Evolutionary conservation across 768 basidiomycete species (phyloP).

Genomic region (Multifurca ochricompacta): DNA sequence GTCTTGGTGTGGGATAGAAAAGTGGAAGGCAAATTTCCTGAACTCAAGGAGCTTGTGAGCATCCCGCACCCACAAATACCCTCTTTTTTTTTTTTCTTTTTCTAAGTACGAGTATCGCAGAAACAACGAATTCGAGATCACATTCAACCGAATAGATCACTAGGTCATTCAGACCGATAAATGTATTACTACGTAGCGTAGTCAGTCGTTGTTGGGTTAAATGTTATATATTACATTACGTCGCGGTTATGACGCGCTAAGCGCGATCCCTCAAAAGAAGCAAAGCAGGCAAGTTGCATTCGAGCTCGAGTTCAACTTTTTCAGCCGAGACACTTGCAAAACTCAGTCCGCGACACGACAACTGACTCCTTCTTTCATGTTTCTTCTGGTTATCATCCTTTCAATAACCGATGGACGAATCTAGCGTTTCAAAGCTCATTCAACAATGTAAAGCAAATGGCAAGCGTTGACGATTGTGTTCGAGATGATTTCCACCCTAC

Average conservation of each 20-base stretch:
- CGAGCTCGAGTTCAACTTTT: not conserved
- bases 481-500: not conserved
- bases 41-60: conserved; percentile 74
- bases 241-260: conserved; percentile 2
- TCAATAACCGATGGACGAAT: conserved; percentile 24
- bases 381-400: not conserved
- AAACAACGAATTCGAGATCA: conserved; percentile 85
- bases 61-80: too few relatives aligned
- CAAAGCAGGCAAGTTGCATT: not conserved
- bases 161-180: conserved; percentile 92
- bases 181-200: not conserved
- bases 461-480: conserved; percentile 14
- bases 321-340: not conserved
- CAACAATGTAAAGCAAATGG: conserved; percentile 29
- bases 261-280: not conserved
- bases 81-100: too few relatives aligned
- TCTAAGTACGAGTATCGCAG: conserved; percentile 25
- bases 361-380: not conserved
- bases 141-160: conserved; percentile 68
- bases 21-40: conserved; percentile 85
- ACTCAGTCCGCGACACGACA: not conserved
- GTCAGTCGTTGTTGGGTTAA: not conserved
- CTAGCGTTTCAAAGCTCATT: conserved; percentile 25
- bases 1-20: conserved; percentile 84
- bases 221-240: conserved; percentile 1